Percentiles rank a stretch among this genome's conserved stretches.
Conservation (phyloP, 1,284 basidiomycete genomes). For the Leccinum cinnamomeum region DNA sequence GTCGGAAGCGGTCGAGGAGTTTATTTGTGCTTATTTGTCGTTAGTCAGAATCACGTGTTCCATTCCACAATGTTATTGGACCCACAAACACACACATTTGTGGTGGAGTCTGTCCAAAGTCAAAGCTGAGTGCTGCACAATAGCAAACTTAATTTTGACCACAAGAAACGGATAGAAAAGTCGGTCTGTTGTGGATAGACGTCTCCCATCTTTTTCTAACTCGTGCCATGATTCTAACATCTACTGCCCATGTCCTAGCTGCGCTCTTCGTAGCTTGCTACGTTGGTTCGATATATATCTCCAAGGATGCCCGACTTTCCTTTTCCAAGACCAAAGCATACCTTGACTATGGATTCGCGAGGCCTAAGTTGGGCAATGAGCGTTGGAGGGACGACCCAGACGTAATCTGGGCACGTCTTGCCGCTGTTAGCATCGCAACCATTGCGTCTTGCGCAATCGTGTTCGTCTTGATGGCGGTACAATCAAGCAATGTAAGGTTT, state of each 20-base stretch:
- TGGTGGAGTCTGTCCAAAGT: background rate
- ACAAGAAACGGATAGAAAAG: slow-evolving; percentile 21
- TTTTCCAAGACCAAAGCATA: slow-evolving; percentile 37
- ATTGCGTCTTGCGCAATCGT: slow-evolving; percentile 50
- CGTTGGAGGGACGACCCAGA: slow-evolving; percentile 72
- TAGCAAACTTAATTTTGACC: slow-evolving; percentile 17
- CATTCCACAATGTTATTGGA: slow-evolving; percentile 6
- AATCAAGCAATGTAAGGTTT: slow-evolving; percentile 37
- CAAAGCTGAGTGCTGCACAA: slow-evolving; percentile 18
- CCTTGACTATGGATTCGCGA: slow-evolving; percentile 30
- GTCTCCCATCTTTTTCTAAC: slow-evolving; percentile 2
- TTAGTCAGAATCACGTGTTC: slow-evolving; percentile 23
- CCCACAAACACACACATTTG: slow-evolving; percentile 13
- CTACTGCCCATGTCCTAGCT: slow-evolving; percentile 48
- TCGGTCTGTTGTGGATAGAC: slow-evolving; percentile 7
- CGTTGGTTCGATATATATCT: slow-evolving; percentile 65
- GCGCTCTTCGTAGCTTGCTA: slow-evolving; percentile 51
- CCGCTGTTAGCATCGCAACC: slow-evolving; percentile 59
- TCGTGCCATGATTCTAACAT: slow-evolving; percentile 28
- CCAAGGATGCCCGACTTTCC: slow-evolving; percentile 53
- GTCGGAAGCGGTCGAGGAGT: slow-evolving; percentile 2
- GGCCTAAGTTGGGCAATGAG: slow-evolving; percentile 37
- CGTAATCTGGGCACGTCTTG: slow-evolving; percentile 68
- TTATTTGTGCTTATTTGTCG: slow-evolving; percentile 23
- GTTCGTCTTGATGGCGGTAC: slow-evolving; percentile 38